Percentiles rank a stretch among this genome's conserved stretches.
Evolutionary conservation across 192 early-diverging fungal species (phyloP).

Genomic region (Podochytrium sp.): DNA sequence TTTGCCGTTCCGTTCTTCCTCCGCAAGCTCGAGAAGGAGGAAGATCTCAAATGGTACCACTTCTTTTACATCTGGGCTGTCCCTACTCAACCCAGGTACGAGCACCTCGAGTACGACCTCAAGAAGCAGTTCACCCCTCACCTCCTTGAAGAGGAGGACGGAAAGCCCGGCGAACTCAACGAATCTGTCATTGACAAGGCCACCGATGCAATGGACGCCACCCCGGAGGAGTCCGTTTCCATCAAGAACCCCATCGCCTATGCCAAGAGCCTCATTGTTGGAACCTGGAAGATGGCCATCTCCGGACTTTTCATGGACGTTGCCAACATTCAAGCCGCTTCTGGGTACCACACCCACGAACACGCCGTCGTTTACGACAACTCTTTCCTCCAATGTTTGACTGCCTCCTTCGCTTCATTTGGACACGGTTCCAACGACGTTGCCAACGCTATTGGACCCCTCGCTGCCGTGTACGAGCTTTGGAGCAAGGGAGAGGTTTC

Average conservation of each 20-base stretch:
- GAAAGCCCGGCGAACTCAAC: constrained; percentile 24
- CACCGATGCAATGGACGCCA: constrained; percentile 39
- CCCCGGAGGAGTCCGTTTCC: constrained; percentile 23
- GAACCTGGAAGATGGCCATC: background rate
- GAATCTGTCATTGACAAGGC: no score
- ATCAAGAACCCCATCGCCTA: constrained; percentile 27
- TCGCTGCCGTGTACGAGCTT: constrained; percentile 74
- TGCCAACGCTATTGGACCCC: constrained; percentile 82
- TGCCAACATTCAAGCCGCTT: constrained; percentile 31
- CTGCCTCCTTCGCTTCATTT: constrained; percentile 82
- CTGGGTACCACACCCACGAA: constrained; percentile 58
- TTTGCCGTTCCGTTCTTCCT: constrained; percentile 72
- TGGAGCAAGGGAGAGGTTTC: constrained; percentile 60
- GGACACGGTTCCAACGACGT: constrained; percentile 88
- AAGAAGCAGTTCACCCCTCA: constrained; percentile 1
- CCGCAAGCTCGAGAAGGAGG: constrained; percentile 66
- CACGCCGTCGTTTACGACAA: constrained; percentile 70
- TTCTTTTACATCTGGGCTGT: constrained; percentile 64
- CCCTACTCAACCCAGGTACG: constrained; percentile 47
- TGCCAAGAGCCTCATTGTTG: background rate
- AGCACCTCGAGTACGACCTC: constrained; percentile 26
- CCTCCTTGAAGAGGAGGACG: constrained; percentile 22
- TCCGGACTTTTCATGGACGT: constrained; percentile 39
- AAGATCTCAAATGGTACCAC: constrained; percentile 77
- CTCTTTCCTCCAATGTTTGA: constrained; percentile 80